A percentile compares a stretch with the other conserved stretches of the same genome.
Evolutionary conservation across 2,329 filamentous ascomycete genomes (phyloP).

Genomic region (Fusarium chaquense): DNA sequence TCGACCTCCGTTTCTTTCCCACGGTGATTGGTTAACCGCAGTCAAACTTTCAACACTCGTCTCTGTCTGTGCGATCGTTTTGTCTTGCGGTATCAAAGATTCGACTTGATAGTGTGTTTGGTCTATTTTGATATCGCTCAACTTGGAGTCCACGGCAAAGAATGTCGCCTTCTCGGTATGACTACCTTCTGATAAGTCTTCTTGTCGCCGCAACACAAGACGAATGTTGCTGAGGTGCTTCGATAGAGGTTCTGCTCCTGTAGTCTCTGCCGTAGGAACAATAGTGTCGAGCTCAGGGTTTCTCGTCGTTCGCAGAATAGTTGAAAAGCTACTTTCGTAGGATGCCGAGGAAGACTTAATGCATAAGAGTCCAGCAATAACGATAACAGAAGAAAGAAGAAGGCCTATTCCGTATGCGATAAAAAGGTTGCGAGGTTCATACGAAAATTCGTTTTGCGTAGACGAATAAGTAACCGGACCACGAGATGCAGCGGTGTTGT

Average conservation of each 20-base stretch:
- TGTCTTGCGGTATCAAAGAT: neutral
- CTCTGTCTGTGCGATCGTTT: rapidly evolving
- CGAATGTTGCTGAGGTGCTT: neutral
- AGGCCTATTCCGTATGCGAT: neutral
- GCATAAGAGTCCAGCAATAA: neutral
- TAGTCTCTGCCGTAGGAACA: neutral
- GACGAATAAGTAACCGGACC: neutral
- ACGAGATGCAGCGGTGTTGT: neutral
- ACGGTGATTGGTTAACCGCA: rapidly evolving
- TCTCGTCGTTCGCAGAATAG: constrained; percentile 17
- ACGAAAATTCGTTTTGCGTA: neutral
- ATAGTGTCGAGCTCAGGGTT: constrained; percentile 16
- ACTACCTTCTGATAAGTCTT: rapidly evolving
- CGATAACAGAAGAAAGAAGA: rapidly evolving
- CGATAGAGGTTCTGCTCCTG: constrained; percentile 19
- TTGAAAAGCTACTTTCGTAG: constrained; percentile 12
- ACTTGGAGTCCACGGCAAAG: neutral
- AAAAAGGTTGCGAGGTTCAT: constrained; percentile 19
- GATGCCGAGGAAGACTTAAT: constrained; percentile 12
- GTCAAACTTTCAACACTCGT: neutral
- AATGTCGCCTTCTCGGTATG: neutral
- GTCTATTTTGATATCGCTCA: rapidly evolving
- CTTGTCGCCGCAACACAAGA: neutral
- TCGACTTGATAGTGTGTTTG: neutral
- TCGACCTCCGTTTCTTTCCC: neutral